phyloP scores from a whole-genome alignment of 768 basidiomycete genomes.

The Gymnopilus dilepis region DNA sequence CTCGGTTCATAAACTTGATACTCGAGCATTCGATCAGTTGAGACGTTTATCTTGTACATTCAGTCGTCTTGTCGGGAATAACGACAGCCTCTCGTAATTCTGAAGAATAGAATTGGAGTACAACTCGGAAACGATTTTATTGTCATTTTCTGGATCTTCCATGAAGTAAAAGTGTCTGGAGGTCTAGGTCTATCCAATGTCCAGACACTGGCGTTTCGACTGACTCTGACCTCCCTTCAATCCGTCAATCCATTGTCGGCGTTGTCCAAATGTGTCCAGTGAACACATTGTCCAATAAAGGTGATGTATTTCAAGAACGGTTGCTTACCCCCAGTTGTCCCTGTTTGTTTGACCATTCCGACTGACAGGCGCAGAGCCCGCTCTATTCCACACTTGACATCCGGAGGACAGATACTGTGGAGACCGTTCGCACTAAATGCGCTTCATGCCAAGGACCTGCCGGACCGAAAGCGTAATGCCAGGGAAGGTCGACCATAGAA shows the following conservation, averaged over 20 bases:
- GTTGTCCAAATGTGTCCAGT: constrained; percentile 1
- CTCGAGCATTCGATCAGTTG: too few species aligned
- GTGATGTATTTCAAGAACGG: not conserved
- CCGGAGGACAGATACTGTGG: not conserved
- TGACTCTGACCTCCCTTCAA: not conserved
- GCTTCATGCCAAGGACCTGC: not conserved
- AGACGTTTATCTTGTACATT: too few species aligned
- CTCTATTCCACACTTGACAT: not conserved
- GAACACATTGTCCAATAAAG: not conserved
- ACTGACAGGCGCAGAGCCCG: not conserved
- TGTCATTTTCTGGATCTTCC: too few species aligned
- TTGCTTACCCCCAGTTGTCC: not conserved
- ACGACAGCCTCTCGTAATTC: not conserved
- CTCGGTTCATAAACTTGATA: too few species aligned
- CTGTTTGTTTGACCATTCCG: not conserved
- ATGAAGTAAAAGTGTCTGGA: too few species aligned
- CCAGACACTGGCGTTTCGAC: too few species aligned
- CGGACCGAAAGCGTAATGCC: not conserved
- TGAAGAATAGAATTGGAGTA: too few species aligned
- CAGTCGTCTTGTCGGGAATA: not conserved
- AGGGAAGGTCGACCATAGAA: not conserved
- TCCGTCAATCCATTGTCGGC: not conserved
- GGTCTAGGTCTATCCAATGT: too few species aligned
- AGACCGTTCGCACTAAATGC: not conserved
- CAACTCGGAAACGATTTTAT: too few species aligned